Evolutionary conservation across 768 basidiomycete genomes (phyloP), one percentile per base, ranked within the genome.

Genomic region (Zangia roseola): DNA sequence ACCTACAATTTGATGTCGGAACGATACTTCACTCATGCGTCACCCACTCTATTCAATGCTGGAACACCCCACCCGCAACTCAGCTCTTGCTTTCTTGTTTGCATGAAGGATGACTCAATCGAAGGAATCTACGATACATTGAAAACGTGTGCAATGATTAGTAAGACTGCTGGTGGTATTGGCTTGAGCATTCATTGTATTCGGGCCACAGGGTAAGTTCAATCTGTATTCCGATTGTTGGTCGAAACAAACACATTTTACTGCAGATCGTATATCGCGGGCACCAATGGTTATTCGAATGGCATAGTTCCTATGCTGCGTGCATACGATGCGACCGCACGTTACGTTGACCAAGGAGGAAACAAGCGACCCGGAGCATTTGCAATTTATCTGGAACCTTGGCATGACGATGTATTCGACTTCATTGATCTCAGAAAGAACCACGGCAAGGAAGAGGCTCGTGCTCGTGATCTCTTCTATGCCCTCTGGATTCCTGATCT

Each of bases 351-450:
- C 68, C 95, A 97, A 65, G 95, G 97, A 43, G 97, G 97, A 23
- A 98, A 98, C 80, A 98, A 98, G 74, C 89, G 97, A 21, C 97
- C 97, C 2, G 97, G 97, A 52, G 97, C 97, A 1, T 97, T 99
- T 59, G 91, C 97, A 16, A 90, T 99, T 68, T 99, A 99, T 73
- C 77, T 98, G 63, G 97, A 99, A 72, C 97, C 97, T 13, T 99
- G 97, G 97, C 97, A 99, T 65, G 82, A 91, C 16, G 97, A 98
- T 68, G 70, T 99, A 65, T 97, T 98, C 60, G 94, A 97, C 50
- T 97, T 99, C 76, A 80, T 99, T 58, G 95, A 98, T 64, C 79
- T 99, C 39, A 80, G 97, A 62, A 98, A 98, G 82, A 99, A 99
- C 69, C 95, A 97, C 59, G 97, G 95, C 45, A 98, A 98, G 69